These are phyloP conservation scores for Seiridium unicorne DNA, from an alignment of 2,329 filamentous ascomycete genomes.

Conservation along the genomic window DNA sequence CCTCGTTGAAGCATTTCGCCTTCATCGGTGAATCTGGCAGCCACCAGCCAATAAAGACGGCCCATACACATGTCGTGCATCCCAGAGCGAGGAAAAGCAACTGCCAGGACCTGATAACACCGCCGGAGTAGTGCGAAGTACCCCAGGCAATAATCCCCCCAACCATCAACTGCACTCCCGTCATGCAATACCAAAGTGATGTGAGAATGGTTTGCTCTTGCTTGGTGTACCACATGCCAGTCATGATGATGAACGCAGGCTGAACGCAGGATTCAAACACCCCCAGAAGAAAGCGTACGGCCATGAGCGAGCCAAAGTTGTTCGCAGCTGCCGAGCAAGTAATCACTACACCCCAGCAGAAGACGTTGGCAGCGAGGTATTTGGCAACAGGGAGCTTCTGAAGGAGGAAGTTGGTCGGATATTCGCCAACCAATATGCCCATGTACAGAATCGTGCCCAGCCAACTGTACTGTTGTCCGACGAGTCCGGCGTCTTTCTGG, in stretches of 20 bases:
- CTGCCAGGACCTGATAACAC: slow-evolving; percentile 34
- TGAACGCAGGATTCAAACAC: slow-evolving; percentile 43
- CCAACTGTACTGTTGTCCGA: slow-evolving; percentile 34
- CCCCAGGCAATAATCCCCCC: slow-evolving; percentile 39
- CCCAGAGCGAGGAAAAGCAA: slow-evolving; percentile 42
- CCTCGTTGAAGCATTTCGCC: slow-evolving; percentile 45
- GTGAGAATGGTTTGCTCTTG: slow-evolving; percentile 32
- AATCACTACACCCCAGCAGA: slow-evolving; percentile 40
- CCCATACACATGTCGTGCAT: slow-evolving; percentile 30
- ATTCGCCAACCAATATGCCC: slow-evolving; percentile 39
- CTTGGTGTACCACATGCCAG: slow-evolving; percentile 37
- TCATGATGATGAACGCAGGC: slow-evolving; percentile 43
- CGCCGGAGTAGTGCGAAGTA: slow-evolving; percentile 27
- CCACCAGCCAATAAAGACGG: slow-evolving; percentile 33
- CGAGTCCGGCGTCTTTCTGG: slow-evolving; percentile 26
- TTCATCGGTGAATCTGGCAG: slow-evolving; percentile 51
- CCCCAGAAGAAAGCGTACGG: slow-evolving; percentile 37
- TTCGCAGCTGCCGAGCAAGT: slow-evolving; percentile 30
- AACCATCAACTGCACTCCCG: slow-evolving; percentile 33
- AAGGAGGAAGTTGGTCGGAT: slow-evolving; percentile 35
- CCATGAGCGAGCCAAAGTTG: slow-evolving; percentile 32
- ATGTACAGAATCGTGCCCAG: slow-evolving; percentile 39
- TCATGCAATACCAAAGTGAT: slow-evolving; percentile 30
- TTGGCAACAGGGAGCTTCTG: slow-evolving; percentile 37
- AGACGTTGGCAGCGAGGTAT: slow-evolving; percentile 34